Percentiles rank a stretch among this genome's conserved stretches.
phyloP scores from a whole-genome alignment of 2,329 filamentous ascomycete genomes.

The Pseudogymnoascus sp. region DNA sequence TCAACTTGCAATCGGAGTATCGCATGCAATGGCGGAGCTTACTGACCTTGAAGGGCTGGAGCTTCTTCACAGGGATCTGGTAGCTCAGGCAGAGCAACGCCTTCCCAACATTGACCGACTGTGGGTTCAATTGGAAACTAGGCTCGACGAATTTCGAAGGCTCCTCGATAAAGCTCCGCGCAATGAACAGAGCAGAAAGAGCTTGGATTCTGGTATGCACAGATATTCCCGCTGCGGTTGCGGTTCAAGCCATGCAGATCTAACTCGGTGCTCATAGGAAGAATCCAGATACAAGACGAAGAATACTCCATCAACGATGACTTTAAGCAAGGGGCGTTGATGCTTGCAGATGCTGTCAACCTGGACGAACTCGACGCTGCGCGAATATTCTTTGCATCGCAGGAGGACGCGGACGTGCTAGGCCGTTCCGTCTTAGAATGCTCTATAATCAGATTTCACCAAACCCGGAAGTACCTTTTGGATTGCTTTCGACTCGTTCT shows the following conservation, averaged over 20 bases:
- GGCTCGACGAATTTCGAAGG: constrained; percentile 61
- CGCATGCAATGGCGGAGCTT: constrained; percentile 59
- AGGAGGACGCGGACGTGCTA: constrained; percentile 60
- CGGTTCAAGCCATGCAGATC: constrained; percentile 15
- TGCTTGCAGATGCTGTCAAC: constrained; percentile 81
- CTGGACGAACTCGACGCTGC: constrained; percentile 85
- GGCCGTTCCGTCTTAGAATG: constrained; percentile 71
- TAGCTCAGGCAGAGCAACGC: constrained; percentile 66
- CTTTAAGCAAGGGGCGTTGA: constrained; percentile 75
- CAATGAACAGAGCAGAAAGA: constrained; percentile 67
- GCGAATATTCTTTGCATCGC: constrained; percentile 65
- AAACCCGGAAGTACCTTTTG: constrained; percentile 73
- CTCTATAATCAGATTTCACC: constrained; percentile 81
- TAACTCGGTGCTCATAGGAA: constrained; percentile 49
- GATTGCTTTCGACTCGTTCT: constrained; percentile 78
- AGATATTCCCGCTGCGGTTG: constrained; percentile 8
- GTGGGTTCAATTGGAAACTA: constrained; percentile 57
- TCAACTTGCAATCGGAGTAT: constrained; percentile 21
- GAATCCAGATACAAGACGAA: constrained; percentile 63
- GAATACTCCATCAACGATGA: constrained; percentile 79
- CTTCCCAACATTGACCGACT: constrained; percentile 65
- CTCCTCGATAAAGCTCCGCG: constrained; percentile 70
- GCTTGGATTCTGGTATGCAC: constrained; percentile 58
- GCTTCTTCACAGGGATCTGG: constrained; percentile 78
- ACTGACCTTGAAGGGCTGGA: constrained; percentile 71